Base-by-base conservation (phyloP, 495 filamentous ascomycete genomes). In the Talaromyces proteolyticus region DNA sequence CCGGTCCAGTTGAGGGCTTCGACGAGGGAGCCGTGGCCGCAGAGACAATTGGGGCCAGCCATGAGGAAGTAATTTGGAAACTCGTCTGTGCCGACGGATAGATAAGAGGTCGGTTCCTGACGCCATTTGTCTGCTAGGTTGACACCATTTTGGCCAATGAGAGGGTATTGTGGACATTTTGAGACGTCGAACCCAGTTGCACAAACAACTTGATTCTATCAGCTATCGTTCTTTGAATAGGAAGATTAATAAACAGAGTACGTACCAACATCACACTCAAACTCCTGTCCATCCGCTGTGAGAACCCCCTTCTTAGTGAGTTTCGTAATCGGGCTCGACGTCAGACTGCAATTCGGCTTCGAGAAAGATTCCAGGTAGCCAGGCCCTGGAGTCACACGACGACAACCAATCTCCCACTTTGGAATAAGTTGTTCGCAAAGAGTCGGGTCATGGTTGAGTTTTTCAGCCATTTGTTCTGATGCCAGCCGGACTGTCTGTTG, bases 1-100 rank as follows among this genome's bases (percentile, higher is more conserved):
- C 57, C 59, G 11, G 69, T 69, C 59, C 67, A 71, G 51, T 81
- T 75, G 12, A 82, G 64, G 39, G 72, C 68, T 36, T 77, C 57
- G 0, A 70, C 64, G 0, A 76, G 56, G 6, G 71, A 72, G 0
- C 70, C 71, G 34, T 65, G 62, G 6, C 56, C 57, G 1, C 63
- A 63, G 4, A 68, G 61, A 2, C 51, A 58, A 55, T 76, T 68
- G 1, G 67, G 68, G 3, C 68, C 68, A 23, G 57, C 58, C 39
- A 61, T 54, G 24, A 65, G 56, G 44, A 70, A 68, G 21, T 68
- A 62, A 36, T 72, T 70, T 11, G 67, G 69, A 26, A 66, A 66
- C 2, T 54, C 53, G 3, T 45, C 47, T 0, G 55, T 53, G 2
- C 51, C 48, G 0, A 69, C 41, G 3, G 60, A 59, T 0, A 70